Evolutionary conservation across 257 asterid species (phyloP), one percentile per base, ranked within the genome.

Genomic region (Mentha longifolia): DNA sequence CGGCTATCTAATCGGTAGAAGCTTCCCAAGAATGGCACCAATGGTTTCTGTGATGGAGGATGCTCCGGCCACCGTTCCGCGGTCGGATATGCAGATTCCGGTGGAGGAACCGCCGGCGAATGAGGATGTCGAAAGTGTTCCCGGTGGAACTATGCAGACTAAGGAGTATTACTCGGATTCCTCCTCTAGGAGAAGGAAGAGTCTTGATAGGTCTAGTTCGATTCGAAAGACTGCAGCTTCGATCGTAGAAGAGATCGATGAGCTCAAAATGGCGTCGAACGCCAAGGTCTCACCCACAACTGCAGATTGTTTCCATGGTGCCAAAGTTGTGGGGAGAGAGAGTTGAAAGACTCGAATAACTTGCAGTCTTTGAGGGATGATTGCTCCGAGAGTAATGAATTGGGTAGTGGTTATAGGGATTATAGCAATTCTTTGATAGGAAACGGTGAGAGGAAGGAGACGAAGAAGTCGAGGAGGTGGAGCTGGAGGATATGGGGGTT

Each of bases 31-130:
- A 72, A 84, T 92, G 85, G 82, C 88, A 0, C 91, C 77, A 4
- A 92, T 92, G 98, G 86, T 91, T 20, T 91, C 97, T 5, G 87
- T 94, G 17, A 81, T 88, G 79, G 99, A 94, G 80, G 97, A 94
- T 79, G 87, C 82, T 30, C 96, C 95, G 2, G 83, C 79, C 12
- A 65, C 75, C 4, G 85, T 81, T 30, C 16, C 81, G 0, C 80
- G 96, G 3, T 15, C 89, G 0, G 98, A 91, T 74, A 75, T 82
- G 75, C 93, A 84, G 45, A 95, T 95, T 43, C 97, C 92, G 1
- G 89, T 89, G 42, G 98, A 94, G 81, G 93, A 78, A 57, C 80
- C 12, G 12, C 25, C 80, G 0, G 14, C 45, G 1, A 73, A 68
- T 37, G 92, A 80, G 64, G 90, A 77, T 41, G 92, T 72, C 33